phyloP scores from a whole-genome alignment of 176 grass and related monocot species.

The Echinochloa phyllopogon region DNA sequence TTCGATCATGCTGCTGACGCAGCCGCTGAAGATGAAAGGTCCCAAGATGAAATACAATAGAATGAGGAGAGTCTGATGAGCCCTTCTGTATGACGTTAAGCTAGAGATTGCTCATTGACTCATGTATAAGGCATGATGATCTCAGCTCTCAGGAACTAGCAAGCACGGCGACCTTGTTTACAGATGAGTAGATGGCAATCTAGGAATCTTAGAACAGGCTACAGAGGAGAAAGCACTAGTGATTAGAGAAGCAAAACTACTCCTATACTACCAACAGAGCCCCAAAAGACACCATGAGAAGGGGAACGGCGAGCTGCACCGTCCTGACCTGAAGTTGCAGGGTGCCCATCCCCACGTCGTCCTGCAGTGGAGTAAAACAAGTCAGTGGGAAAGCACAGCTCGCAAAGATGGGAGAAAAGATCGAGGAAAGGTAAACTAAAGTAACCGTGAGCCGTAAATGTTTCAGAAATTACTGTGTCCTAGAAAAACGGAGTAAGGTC shows the following conservation, averaged over 20 bases:
- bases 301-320: conserved; percentile 32
- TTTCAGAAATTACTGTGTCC: not conserved
- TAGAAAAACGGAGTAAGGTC: not conserved
- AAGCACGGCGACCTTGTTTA: conserved; percentile 14
- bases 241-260: conserved; percentile 30
- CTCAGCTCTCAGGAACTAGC: not conserved
- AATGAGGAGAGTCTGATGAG: not conserved
- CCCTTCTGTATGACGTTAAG: no score
- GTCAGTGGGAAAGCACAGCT: conserved; percentile 28
- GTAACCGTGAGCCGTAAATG: not conserved
- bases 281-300: conserved; percentile 12
- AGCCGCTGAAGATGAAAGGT: not conserved
- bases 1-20: not conserved
- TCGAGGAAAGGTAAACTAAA: not conserved
- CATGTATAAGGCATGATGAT: not conserved
- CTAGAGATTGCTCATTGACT: not conserved
- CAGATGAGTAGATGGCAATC: not conserved
- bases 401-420: conserved; percentile 29
- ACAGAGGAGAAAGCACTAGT: not conserved
- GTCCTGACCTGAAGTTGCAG: conserved; percentile 1
- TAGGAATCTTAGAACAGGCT: not conserved
- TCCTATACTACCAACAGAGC: not conserved
- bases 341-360: conserved; percentile 47
- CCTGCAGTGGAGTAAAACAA: conserved; percentile 43
- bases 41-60: no score